Evolutionary conservation across 441 rosid genomes (phyloP).

Genomic region (Bruguiera hainesii): DNA sequence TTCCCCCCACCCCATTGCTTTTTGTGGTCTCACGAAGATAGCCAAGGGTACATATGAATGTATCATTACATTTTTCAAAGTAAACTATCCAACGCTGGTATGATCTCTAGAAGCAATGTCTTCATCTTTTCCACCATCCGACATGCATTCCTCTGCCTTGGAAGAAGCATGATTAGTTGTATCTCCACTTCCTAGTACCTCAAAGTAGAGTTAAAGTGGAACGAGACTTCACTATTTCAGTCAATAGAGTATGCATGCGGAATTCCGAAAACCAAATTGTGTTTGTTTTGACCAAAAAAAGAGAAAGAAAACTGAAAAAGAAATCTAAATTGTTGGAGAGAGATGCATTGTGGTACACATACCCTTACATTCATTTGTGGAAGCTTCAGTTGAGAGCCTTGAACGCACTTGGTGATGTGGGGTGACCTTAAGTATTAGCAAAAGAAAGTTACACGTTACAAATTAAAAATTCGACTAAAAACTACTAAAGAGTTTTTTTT

Average conservation of each 20-base stretch:
- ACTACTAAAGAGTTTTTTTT: background rate
- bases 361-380: constrained; percentile 56
- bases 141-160: constrained; percentile 31
- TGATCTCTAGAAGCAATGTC: constrained; percentile 9
- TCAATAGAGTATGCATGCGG: too few relatives aligned
- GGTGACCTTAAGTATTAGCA: constrained; percentile 45
- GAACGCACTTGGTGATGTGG: constrained; percentile 68
- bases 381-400: constrained; percentile 71
- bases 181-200: constrained; percentile 24
- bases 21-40: too few relatives aligned
- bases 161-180: constrained; percentile 16
- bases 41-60: too few relatives aligned
- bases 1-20: too few relatives aligned
- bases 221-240: too few relatives aligned
- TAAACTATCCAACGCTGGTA: background rate
- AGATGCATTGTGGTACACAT: background rate
- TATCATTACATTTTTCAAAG: too few relatives aligned
- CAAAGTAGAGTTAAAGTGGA: background rate
- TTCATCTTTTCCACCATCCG: constrained; percentile 12
- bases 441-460: background rate
- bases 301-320: too few relatives aligned
- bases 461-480: background rate
- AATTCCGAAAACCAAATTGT: background rate
- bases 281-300: too few relatives aligned
- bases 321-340: background rate